Conservation (phyloP, 2,329 filamentous ascomycete species). For the Kalmusia sp. region DNA sequence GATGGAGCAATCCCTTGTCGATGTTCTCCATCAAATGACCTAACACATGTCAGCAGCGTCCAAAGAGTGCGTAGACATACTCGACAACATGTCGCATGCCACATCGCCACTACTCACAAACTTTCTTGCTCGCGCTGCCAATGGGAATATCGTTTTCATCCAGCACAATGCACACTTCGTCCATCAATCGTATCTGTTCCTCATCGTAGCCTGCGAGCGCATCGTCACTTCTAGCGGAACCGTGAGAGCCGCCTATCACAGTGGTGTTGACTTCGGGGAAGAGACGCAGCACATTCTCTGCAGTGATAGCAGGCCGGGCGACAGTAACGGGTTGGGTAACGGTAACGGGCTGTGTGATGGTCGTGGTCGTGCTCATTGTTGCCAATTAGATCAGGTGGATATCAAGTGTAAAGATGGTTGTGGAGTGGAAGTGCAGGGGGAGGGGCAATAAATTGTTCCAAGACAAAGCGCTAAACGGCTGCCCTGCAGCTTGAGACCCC, state of each 20-base stretch:
- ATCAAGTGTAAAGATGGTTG: neutral
- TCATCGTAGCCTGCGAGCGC: constrained; percentile 92
- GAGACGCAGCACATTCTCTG: constrained; percentile 82
- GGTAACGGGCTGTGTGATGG: constrained; percentile 33
- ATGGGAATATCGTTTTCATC: constrained; percentile 93
- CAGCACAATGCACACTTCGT: constrained; percentile 96
- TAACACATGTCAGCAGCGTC: constrained; percentile 46
- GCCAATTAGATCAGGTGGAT: constrained; percentile 5
- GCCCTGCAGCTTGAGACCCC: constrained; percentile 10
- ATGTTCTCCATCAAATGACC: constrained; percentile 99
- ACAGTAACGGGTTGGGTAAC: constrained; percentile 28
- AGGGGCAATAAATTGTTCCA: constrained; percentile 2
- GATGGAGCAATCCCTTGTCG: constrained; percentile 91
- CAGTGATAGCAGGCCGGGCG: constrained; percentile 71
- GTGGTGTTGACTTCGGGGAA: constrained; percentile 82
- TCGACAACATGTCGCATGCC: neutral
- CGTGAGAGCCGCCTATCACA: constrained; percentile 67
- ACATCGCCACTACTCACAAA: constrained; percentile 68
- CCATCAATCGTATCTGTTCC: constrained; percentile 98
- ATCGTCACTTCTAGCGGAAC: constrained; percentile 62
- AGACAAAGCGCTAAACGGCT: constrained; percentile 8
- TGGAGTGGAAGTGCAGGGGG: constrained; percentile 1
- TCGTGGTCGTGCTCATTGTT: constrained; percentile 43
- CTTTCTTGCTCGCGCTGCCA: constrained; percentile 96
- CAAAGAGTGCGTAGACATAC: constrained; percentile 8